Percentiles rank a stretch among this genome's conserved stretches.
These are phyloP conservation scores for Ailanthus altissimus DNA, from an alignment of 345 rosid species.

Conservation along the genomic window DNA sequence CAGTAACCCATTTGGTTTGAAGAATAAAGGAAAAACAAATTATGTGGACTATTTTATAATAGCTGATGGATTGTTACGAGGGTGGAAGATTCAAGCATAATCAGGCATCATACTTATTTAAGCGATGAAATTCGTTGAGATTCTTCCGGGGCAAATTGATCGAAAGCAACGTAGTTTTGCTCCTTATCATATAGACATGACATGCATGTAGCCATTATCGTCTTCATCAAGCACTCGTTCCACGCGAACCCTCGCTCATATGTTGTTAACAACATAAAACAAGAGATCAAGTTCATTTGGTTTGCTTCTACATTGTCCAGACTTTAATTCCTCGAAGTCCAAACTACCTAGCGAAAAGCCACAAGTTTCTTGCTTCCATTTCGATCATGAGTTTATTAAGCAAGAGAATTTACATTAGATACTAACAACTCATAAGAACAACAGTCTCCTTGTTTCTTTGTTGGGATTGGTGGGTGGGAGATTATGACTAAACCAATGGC, in stretches of 20 bases:
- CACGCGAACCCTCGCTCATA: slow-evolving; percentile 75
- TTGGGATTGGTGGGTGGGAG: too few species aligned
- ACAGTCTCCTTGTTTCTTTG: too few species aligned
- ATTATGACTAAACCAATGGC: too few species aligned
- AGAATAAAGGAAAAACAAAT: too few species aligned
- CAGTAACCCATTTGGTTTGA: too few species aligned
- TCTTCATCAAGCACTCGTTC: slow-evolving; percentile 95
- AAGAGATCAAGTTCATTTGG: background rate
- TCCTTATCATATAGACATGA: slow-evolving; percentile 78
- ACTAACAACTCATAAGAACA: too few species aligned
- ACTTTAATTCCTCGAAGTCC: background rate
- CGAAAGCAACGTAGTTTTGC: slow-evolving; percentile 68
- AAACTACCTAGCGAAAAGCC: background rate
- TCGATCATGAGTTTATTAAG: too few species aligned
- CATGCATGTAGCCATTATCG: slow-evolving; percentile 85
- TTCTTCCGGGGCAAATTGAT: slow-evolving; percentile 69
- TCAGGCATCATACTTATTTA: slow-evolving; percentile 74
- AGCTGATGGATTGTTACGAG: slow-evolving; percentile 10
- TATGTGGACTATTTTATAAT: too few species aligned
- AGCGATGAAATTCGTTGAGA: slow-evolving; percentile 69
- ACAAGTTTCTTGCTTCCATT: slow-evolving; percentile 2
- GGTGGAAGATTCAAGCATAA: slow-evolving; percentile 41
- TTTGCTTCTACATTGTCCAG: background rate
- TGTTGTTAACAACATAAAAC: slow-evolving; percentile 53
- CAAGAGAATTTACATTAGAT: slow-evolving; percentile 13